Percentiles rank a stretch among this genome's conserved stretches.
Evolutionary conservation across 306 rosid species (phyloP).

Genomic region (Crotalaria pallida): DNA sequence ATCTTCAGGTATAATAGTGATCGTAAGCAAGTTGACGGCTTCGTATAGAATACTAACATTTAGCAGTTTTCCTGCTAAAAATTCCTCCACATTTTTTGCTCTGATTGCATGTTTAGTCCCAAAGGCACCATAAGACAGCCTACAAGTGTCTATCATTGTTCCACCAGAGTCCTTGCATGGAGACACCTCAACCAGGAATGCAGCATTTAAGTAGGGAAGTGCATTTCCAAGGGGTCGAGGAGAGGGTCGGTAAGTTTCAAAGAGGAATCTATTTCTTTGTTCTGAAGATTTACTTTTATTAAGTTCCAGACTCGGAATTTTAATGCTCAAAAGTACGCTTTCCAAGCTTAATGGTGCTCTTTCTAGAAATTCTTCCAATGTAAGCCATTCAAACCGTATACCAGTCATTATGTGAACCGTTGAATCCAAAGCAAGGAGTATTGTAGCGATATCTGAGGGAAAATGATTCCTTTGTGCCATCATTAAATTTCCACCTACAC

Average conservation of each 20-base stretch:
- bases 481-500: conserved; percentile 79
- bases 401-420: conserved; percentile 52
- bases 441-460: conserved; percentile 74
- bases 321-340: conserved; percentile 51
- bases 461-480: conserved; percentile 71
- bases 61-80: conserved; percentile 57
- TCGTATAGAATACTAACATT: conserved; percentile 45
- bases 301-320: conserved; percentile 50
- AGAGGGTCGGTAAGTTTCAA: conserved; percentile 81
- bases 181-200: conserved; percentile 65
- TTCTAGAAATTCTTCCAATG: conserved; percentile 63
- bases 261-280: conserved; percentile 31
- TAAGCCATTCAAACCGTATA: conserved; percentile 37
- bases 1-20: conserved; percentile 48
- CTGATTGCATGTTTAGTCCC: conserved; percentile 71
- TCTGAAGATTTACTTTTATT: conserved; percentile 28
- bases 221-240: conserved; percentile 86
- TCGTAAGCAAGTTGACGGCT: conserved; percentile 48
- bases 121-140: conserved; percentile 68
- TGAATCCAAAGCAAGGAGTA: conserved; percentile 66
- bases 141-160: conserved; percentile 41
- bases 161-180: conserved; percentile 43
- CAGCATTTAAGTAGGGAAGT: conserved; percentile 70
- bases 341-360: conserved; percentile 50
- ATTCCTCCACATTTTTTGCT: conserved; percentile 66